Percentiles rank a stretch among this genome's conserved stretches.
Evolutionary conservation across 208 protist genomes (phyloP).

Genomic region (Trypanosoma vivax): DNA sequence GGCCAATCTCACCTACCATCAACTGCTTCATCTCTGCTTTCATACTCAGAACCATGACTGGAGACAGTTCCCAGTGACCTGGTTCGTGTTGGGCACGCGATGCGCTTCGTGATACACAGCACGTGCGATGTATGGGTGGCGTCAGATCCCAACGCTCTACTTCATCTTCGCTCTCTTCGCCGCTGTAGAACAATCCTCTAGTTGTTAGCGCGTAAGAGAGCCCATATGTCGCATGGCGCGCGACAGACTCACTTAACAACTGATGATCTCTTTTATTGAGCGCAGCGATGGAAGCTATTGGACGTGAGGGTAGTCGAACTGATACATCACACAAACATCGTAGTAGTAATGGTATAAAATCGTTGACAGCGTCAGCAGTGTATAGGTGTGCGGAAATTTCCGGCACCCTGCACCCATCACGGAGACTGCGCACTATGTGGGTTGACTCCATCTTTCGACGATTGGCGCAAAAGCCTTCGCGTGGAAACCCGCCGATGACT

Average conservation of each 20-base stretch:
- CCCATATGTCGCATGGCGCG: constrained; percentile 62
- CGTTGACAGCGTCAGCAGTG: constrained; percentile 25
- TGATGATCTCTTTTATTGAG: constrained; percentile 30
- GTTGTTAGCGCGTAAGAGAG: constrained; percentile 35
- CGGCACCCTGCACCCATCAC: constrained; percentile 34
- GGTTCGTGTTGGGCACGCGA: not conserved
- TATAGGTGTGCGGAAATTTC: constrained; percentile 23
- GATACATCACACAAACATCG: constrained; percentile 52
- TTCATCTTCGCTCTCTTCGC: constrained; percentile 5
- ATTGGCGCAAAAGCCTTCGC: constrained; percentile 26
- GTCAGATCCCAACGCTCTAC: constrained; percentile 33
- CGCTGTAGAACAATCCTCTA: constrained; percentile 7
- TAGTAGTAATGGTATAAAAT: constrained; percentile 42
- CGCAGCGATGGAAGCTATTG: constrained; percentile 26
- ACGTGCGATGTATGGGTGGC: constrained; percentile 37
- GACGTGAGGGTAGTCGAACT: constrained; percentile 39
- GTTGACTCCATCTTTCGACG: constrained; percentile 27
- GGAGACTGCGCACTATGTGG: constrained; percentile 32
- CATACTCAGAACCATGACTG: constrained; percentile 18
- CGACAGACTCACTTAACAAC: constrained; percentile 33
- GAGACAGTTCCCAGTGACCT: not conserved
- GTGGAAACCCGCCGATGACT: constrained; percentile 26
- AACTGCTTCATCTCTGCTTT: constrained; percentile 41
- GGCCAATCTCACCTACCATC: constrained; percentile 37
- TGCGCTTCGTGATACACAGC: not conserved